These are phyloP conservation scores for Macrocybe gigantea DNA, from an alignment of 768 basidiomycete genomes.

Conservation along the genomic window DNA sequence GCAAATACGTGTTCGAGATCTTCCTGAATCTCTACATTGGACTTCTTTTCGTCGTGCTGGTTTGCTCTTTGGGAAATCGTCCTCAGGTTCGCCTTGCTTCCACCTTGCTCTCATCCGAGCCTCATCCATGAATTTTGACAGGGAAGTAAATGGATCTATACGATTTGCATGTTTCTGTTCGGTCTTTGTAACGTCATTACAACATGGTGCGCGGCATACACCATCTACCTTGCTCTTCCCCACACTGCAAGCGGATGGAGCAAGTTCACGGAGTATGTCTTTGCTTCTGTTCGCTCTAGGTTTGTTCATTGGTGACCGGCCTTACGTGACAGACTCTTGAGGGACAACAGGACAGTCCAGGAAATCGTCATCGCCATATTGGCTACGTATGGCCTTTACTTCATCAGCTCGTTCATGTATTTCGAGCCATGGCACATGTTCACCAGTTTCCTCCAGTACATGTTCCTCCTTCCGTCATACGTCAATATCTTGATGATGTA, in stretches of 20 bases:
- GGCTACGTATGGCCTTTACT: constrained; percentile 78
- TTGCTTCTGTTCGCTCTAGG: neutral
- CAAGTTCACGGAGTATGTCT: constrained; percentile 58
- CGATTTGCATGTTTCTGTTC: constrained; percentile 69
- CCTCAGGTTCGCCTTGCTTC: constrained; percentile 43
- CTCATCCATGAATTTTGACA: constrained; percentile 16
- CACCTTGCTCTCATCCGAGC: neutral
- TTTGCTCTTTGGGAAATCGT: constrained; percentile 89
- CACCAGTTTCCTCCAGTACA: constrained; percentile 87
- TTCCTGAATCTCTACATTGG: constrained; percentile 82
- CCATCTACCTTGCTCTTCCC: constrained; percentile 80
- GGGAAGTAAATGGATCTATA: constrained; percentile 86
- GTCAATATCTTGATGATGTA: constrained; percentile 92
- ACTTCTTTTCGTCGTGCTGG: constrained; percentile 73
- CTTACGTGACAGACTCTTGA: constrained; percentile 41
- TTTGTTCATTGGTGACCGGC: neutral
- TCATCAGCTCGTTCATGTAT: constrained; percentile 82
- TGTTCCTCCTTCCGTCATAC: constrained; percentile 78
- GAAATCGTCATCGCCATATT: constrained; percentile 81
- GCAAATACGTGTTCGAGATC: constrained; percentile 67
- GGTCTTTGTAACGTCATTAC: constrained; percentile 75
- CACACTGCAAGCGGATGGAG: constrained; percentile 73
- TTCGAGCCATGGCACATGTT: constrained; percentile 97
- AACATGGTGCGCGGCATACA: constrained; percentile 87
- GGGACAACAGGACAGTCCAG: constrained; percentile 63